Conservation (phyloP, 352 stramenopile species). For the Phytopythium cucurbitacearum region DNA sequence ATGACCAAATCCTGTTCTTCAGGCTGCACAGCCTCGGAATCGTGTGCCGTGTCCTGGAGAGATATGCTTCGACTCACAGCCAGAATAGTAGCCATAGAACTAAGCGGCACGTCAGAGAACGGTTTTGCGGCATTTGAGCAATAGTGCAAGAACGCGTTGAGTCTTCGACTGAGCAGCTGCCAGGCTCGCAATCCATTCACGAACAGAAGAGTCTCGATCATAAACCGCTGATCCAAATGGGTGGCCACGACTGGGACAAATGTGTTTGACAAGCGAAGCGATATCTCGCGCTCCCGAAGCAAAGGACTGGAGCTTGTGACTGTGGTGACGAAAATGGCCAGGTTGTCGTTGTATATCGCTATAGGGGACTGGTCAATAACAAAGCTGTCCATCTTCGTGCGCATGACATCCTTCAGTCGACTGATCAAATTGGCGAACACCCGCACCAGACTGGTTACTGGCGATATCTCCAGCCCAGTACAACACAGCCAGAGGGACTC, state of each 20-base stretch:
- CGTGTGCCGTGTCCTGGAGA: no score
- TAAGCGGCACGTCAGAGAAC: no score
- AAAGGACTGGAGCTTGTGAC: no score
- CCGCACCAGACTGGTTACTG: slow-evolving; percentile 16
- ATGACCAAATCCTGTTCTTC: slow-evolving; percentile 41
- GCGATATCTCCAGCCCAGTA: slow-evolving; percentile 27
- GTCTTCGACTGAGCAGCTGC: slow-evolving; percentile 33
- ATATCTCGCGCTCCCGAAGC: slow-evolving; percentile 7
- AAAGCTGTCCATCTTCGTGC: slow-evolving; percentile 25
- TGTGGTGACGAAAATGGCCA: slow-evolving; percentile 29
- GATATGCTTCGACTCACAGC: no score
- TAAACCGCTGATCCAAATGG: slow-evolving; percentile 17
- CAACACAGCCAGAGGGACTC: slow-evolving; percentile 38
- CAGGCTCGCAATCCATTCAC: slow-evolving; percentile 39
- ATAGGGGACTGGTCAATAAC: slow-evolving; percentile 27
- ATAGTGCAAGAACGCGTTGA: slow-evolving; percentile 1
- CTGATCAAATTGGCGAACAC: slow-evolving; percentile 39
- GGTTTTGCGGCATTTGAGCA: no score
- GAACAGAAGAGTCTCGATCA: slow-evolving; percentile 33
- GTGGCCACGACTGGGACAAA: slow-evolving; percentile 41
- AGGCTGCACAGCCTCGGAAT: slow-evolving; percentile 7
- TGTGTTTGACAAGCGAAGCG: slow-evolving; percentile 35
- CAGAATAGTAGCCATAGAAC: no score
- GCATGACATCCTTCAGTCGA: slow-evolving; percentile 41
- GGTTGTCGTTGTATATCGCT: slow-evolving; percentile 27